Percentiles rank a stretch among this genome's conserved stretches.
Evolutionary conservation across 1,139 yeast species (phyloP).

Genomic region (Tardiomyces depauwii): DNA sequence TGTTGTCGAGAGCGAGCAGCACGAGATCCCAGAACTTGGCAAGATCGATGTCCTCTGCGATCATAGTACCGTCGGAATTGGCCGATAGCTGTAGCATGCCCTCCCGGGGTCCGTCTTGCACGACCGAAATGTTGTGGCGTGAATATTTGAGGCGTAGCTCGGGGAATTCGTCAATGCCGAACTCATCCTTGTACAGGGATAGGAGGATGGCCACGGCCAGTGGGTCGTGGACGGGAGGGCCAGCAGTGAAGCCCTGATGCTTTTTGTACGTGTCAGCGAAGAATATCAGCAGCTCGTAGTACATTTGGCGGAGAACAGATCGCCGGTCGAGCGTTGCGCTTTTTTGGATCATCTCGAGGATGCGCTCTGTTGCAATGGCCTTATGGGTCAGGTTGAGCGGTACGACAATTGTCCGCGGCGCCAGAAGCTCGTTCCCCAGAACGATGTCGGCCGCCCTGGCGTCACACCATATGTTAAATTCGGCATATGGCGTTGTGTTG

Average conservation of each 20-base stretch:
- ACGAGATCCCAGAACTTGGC: constrained; percentile 44
- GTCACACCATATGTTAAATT: constrained; percentile 66
- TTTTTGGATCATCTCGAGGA: constrained; percentile 26
- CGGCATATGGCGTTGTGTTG: constrained; percentile 50
- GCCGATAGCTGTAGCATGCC: constrained; percentile 11
- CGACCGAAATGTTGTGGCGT: constrained; percentile 28
- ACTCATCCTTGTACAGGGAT: constrained; percentile 29
- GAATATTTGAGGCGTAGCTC: constrained; percentile 22
- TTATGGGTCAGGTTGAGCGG: constrained; percentile 67
- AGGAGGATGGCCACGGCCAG: constrained; percentile 53
- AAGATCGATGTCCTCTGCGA: constrained; percentile 26
- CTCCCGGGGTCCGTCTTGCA: constrained; percentile 25
- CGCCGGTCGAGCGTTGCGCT: constrained; percentile 11
- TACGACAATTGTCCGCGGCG: constrained; percentile 40
- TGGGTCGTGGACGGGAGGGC: constrained; percentile 83
- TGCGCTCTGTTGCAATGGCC: constrained; percentile 43
- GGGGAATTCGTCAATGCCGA: constrained; percentile 3
- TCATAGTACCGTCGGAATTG: constrained; percentile 15
- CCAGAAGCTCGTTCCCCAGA: constrained; percentile 36
- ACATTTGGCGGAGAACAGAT: constrained; percentile 36
- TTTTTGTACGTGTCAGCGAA: constrained; percentile 39
- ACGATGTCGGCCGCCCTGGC: constrained; percentile 61
- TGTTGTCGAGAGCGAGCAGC: constrained; percentile 8
- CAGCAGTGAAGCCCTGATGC: constrained; percentile 34
- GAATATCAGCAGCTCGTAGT: constrained; percentile 45